Base-by-base conservation (phyloP, 23 red algal species). In the Cyanidium caldarium region DNA sequence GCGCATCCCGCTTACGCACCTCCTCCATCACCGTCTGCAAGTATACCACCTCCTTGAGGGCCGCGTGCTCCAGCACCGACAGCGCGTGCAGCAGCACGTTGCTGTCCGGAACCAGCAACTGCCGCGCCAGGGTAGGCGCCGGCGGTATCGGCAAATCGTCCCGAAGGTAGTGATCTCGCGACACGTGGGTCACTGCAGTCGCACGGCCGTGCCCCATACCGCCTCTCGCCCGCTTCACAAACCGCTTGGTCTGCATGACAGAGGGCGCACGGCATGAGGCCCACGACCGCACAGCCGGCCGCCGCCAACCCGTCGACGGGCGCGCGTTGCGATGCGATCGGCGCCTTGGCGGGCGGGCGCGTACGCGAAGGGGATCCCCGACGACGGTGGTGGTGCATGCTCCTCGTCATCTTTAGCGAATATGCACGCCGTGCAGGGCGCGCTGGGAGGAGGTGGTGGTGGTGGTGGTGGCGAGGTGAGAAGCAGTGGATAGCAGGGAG, bases 91-190 rank as follows among this genome's bases (percentile, higher is more conserved):
- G 68, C 28, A 87, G 72, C 16, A 83, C 73, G 41, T 51, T 56
- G 1, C 43, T 67, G 58, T 87, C 78, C 2, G 90, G 82, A 31
- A 95, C 69, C 1, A 86, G 45, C 2, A 84, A 1, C 57, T 16
- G 19, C 72, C 65, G 65, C 65, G 67, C 42, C 74, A 77, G 38
- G 65, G 61, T 40, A 68, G 71, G 19, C 23, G 68, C 41, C 44
- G 67, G 51, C 65, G 29, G 25, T 23, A 37, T 82, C 16, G 73
- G 58, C 31, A 95, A 73, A 40, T 95, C 90, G 34, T 83, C 73
- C 37, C 90, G 80, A 29, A 95, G 65, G 65, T 95, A 95, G 65
- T 95, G 90, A 65, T 95, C 90, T 42, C 80, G 61, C 3, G 90
- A 73, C 26, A 87, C 76, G 0, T 69, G 76, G 38, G 72, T 56